Percentiles rank a stretch among this genome's conserved stretches.
These are phyloP conservation scores for Coniferiporia weirii DNA, from an alignment of 1,284 basidiomycete species.

Conservation along the genomic window DNA sequence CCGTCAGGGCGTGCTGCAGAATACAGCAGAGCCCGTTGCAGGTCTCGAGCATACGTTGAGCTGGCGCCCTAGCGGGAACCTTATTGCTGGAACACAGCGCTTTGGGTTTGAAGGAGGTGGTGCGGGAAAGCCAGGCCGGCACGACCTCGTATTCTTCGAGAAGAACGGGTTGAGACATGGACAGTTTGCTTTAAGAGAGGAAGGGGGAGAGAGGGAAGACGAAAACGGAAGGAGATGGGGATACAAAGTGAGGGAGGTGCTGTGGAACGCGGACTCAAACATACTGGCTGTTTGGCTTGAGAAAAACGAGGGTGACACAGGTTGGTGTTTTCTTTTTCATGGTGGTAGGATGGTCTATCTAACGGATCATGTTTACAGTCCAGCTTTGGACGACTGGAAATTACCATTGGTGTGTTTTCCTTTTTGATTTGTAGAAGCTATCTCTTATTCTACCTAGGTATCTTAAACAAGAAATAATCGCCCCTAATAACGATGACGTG, in stretches of 20 bases:
- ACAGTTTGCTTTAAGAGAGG: conserved; percentile 73
- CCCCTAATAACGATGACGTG: conserved; percentile 32
- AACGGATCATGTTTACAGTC: conserved; percentile 40
- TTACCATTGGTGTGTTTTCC: conserved; percentile 76
- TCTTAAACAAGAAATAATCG: conserved; percentile 81
- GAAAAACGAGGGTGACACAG: conserved; percentile 58
- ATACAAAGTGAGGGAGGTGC: conserved; percentile 69
- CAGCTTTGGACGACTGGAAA: conserved; percentile 96
- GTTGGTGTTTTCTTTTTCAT: conserved; percentile 37
- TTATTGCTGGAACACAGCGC: conserved; percentile 80
- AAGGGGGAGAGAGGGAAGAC: conserved; percentile 30
- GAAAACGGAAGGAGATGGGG: conserved; percentile 40
- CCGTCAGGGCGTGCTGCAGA: conserved; percentile 73
- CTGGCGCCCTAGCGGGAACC: conserved; percentile 87
- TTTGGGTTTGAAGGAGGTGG: conserved; percentile 74
- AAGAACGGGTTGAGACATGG: conserved; percentile 91
- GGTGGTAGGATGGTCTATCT: conserved; percentile 3
- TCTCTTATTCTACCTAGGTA: conserved; percentile 48
- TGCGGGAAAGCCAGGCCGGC: conserved; percentile 60
- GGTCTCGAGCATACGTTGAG: conserved; percentile 80
- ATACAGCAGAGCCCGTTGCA: conserved; percentile 79
- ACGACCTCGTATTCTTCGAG: conserved; percentile 94
- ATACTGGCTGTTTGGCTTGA: conserved; percentile 85
- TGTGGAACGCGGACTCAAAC: conserved; percentile 88
- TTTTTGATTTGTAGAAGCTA: conserved; percentile 9